phyloP scores from a whole-genome alignment of 352 stramenopile species.

The Phytopythium mirpurense region DNA sequence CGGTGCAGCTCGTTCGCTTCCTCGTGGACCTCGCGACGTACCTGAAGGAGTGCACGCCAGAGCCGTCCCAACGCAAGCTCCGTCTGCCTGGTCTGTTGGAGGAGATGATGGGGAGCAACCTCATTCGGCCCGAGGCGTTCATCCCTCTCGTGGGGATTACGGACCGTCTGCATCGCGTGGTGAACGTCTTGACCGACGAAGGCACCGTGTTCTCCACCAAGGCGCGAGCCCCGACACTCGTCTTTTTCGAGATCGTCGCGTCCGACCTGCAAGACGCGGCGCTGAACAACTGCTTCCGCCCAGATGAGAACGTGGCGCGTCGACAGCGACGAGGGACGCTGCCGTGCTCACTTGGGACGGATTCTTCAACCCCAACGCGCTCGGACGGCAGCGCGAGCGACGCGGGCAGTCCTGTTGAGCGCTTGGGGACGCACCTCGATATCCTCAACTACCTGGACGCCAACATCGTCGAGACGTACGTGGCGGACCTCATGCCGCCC shows the following conservation, averaged over 20 bases:
- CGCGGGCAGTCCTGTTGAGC: background rate
- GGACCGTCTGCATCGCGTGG: constrained; percentile 26
- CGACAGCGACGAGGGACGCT: constrained; percentile 2
- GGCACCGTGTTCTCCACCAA: constrained; percentile 74
- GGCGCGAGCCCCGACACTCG: constrained; percentile 50
- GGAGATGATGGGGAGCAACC: constrained; percentile 35
- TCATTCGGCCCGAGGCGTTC: constrained; percentile 45
- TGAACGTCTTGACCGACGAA: constrained; percentile 51
- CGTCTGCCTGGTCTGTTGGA: constrained; percentile 31
- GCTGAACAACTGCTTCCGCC: constrained; percentile 15
- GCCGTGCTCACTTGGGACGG: background rate
- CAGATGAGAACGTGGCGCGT: background rate
- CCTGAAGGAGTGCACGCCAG: constrained; percentile 47
- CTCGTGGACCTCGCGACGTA: constrained; percentile 60
- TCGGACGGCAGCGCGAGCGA: constrained; percentile 2
- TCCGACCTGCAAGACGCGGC: constrained; percentile 23
- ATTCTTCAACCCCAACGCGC: constrained; percentile 1
- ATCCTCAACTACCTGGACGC: constrained; percentile 53
- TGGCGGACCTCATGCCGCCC: constrained; percentile 29
- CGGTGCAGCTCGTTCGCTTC: constrained; percentile 51
- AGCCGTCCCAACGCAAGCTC: constrained; percentile 43
- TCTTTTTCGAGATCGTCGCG: constrained; percentile 55
- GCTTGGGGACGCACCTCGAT: constrained; percentile 23
- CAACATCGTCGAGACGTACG: constrained; percentile 39
- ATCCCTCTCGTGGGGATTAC: constrained; percentile 32